phyloP scores from a whole-genome alignment of 2,329 filamentous ascomycete species.

The Neopestalotiopsis clavispora region DNA sequence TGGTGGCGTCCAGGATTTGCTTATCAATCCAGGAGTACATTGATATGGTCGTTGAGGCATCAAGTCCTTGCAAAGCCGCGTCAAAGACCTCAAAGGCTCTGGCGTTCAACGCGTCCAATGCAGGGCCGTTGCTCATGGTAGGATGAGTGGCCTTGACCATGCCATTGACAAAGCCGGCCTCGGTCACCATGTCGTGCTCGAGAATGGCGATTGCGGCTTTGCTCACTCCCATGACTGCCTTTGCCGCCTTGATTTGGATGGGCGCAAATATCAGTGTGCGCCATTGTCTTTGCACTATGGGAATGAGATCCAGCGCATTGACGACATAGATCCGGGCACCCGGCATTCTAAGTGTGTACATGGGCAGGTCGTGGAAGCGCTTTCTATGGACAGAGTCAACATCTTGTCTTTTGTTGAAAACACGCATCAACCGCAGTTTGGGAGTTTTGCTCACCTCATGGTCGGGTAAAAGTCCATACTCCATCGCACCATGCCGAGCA shows the following conservation, averaged over 20 bases:
- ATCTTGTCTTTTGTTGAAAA: neutral
- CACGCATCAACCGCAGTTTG: neutral
- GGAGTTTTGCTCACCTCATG: neutral
- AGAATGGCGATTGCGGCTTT: constrained; percentile 19
- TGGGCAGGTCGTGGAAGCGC: constrained; percentile 13
- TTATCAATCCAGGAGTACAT: constrained; percentile 22
- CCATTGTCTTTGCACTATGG: constrained; percentile 20
- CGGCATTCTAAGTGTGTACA: constrained; percentile 22
- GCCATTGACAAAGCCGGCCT: constrained; percentile 22
- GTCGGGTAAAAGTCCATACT: neutral
- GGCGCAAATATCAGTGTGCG: constrained; percentile 14
- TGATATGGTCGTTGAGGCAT: neutral
- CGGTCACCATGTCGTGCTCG: constrained; percentile 20
- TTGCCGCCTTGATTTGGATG: constrained; percentile 5
- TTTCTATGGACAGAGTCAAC: neutral
- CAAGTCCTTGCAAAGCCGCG: neutral
- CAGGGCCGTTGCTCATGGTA: constrained; percentile 16
- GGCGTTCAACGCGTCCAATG: neutral
- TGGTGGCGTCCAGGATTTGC: constrained; percentile 24
- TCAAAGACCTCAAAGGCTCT: neutral
- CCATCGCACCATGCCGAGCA: neutral
- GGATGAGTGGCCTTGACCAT: constrained; percentile 23
- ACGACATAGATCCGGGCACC: constrained; percentile 18
- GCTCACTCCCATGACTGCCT: constrained; percentile 22
- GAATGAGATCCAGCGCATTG: constrained; percentile 20